Evolutionary conservation across 1,284 basidiomycete genomes (phyloP), one percentile per base, ranked within the genome.

Genomic region (Gymnopus androsaceus): DNA sequence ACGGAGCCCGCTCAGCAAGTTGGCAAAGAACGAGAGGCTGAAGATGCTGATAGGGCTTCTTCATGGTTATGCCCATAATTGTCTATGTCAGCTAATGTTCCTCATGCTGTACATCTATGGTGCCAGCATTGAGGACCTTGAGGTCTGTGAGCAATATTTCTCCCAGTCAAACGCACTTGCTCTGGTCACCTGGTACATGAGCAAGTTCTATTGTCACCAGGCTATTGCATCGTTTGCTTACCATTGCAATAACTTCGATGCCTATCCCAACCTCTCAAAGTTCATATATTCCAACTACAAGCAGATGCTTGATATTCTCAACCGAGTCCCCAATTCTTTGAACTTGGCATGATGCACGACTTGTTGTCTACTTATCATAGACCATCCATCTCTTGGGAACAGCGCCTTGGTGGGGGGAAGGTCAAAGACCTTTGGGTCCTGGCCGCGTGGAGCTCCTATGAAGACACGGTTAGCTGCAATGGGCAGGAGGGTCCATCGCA

Each of bases 51-150:
- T 59, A 7, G 51, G 47, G 1, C 12, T 51, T 14, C 52, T 60
- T 36, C 45, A 63, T 51, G 67, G 67, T 0, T 68, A 70, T 57
- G 66, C 66, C 0, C 71, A 73, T 49, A 66, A 67, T 28, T 61
- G 65, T 3, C 49, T 65, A 1, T 71, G 71, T 17, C 50, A 52
- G 37, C 50, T 52, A 3, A 3, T 12, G 15, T 55, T 49, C 15
- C 41, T 56, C 14, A 51, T 52, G 34, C 40, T 51, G 1, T 61
- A 61, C 19, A 45, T 57, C 28, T 12, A 42, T 5, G 56, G 50
- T 4, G 37, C 45, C n/a, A 63, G 65, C 11, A 45, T 66, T n/a
- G 64, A 67, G 47, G 62, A 63, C 36, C 50, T 61, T 9, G 64
- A 66, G 42, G 60, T 34, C 33, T 34, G 57, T 47, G 62, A 67